Evolutionary conservation across 1,139 yeast species (phyloP), one percentile per base, ranked within the genome.

Genomic region (Candida anutae): DNA sequence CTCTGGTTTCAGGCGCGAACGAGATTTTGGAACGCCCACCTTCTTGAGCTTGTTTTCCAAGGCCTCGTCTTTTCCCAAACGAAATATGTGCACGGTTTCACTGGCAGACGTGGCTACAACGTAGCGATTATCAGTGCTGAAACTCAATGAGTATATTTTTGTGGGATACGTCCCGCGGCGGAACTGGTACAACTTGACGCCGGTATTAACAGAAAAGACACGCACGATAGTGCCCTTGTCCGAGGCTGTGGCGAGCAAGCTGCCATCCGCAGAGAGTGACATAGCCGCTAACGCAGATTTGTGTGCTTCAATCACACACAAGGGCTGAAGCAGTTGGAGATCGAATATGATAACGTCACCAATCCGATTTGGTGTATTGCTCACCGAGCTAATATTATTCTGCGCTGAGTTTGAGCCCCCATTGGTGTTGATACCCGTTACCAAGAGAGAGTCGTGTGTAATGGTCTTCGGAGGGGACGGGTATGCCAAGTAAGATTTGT

Each of bases 151-250:
- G 46, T 78, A 81, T n/a, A 90, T 85, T 44, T 70, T 77, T 5
- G 97, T 81, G 3, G 95, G 94, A 48, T 88, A 88, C 1, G 96
- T 83, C 2, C 98, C 98, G 47, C 97, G 69, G 41, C 98, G 68
- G 53, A 90, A 90, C 52, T 90, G 97, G 47, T 75, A 85, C 28
- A 88, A 57, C 45, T 88, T 84, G 13, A 74, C 68, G 0, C 96
- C 97, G 0, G 83, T 72, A 16, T 79, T 81, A 1, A 85, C 85
- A n/a, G 79, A 68, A 46, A 90, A 90, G 2, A 90, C 84, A 33
- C 98, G 63, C 2, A 90, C 76, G 25, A 90, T 85, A 0, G 98
- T 90, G 4, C 98, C 98, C 48, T 87, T 87, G 40, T 85, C 95
- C 12, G 95, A 83, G 1, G 97, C 95, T 0, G 97, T 87, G 1